Evolutionary conservation across 371 early-diverging fungal species (phyloP).

Genomic region (Lichtheimia corymbifera): DNA sequence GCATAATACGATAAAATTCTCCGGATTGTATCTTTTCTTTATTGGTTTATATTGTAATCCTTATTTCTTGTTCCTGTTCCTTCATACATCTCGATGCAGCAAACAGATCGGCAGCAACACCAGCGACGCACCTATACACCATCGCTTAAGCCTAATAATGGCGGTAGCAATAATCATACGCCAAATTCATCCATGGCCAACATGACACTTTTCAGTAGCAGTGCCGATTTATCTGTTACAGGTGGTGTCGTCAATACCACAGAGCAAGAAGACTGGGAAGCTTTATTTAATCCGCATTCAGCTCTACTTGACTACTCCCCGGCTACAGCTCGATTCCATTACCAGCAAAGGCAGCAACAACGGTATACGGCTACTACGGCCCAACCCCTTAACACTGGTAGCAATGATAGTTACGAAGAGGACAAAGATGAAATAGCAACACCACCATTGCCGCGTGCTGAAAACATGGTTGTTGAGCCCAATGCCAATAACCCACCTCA

Average conservation of each 20-base stretch:
- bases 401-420: too few species aligned
- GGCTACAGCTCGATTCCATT: constrained; percentile 5
- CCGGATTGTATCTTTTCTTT: too few species aligned
- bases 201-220: constrained; percentile 1
- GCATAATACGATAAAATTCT: too few species aligned
- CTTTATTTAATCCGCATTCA: constrained; percentile 17
- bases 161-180: background rate
- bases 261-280: constrained; percentile 18
- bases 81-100: background rate
- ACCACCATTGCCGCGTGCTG: too few species aligned
- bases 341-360: constrained; percentile 6
- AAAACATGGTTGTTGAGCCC: too few species aligned
- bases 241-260: background rate
- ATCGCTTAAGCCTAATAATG: background rate
- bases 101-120: background rate
- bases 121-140: too few species aligned
- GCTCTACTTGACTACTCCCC: constrained; percentile 2
- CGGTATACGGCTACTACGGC: background rate
- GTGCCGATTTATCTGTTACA: background rate
- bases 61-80: constrained; percentile 1
- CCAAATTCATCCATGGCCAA: constrained; percentile 6
- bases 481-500: background rate
- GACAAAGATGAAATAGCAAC: too few species aligned
- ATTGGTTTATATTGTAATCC: background rate
- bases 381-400: background rate